A percentile compares a stretch with the other conserved stretches of the same genome.
These are phyloP conservation scores for Bassia scoparia DNA, from an alignment of 148 eudicot genomes.

Conservation along the genomic window DNA sequence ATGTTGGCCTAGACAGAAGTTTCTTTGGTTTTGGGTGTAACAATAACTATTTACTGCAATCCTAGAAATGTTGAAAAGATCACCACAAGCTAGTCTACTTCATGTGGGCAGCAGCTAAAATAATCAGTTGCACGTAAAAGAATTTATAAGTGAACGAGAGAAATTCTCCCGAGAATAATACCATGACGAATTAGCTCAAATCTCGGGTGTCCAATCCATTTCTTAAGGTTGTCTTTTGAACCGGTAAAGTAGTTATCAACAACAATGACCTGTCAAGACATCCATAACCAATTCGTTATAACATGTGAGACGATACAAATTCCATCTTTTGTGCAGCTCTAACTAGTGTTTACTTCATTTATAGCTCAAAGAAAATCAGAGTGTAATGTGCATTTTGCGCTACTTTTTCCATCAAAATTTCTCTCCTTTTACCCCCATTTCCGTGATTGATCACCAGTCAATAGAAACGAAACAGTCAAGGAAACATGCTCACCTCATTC, in stretches of 20 bases:
- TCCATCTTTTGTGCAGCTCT: neutral
- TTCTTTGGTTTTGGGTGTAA: neutral
- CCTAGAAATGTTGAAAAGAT: neutral
- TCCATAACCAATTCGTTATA: neutral
- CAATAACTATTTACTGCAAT: neutral
- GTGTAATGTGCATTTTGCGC: neutral
- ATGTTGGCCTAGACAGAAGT: neutral
- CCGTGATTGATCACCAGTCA: constrained; percentile 5
- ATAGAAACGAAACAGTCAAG: neutral
- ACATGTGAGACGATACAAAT: neutral
- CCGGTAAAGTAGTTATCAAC: constrained; percentile 92
- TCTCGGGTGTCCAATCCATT: constrained; percentile 91
- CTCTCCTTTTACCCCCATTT: neutral
- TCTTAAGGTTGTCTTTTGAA: constrained; percentile 76
- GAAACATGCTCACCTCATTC: constrained; percentile 57
- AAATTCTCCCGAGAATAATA: constrained; percentile 18
- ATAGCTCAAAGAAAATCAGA: neutral
- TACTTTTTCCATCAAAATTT: neutral
- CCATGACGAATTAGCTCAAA: constrained; percentile 97
- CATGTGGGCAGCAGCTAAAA: neutral
- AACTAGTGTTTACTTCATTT: neutral
- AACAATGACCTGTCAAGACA: constrained; percentile 63
- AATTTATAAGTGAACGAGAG: neutral
- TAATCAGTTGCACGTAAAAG: neutral
- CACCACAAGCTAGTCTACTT: neutral